Conservation (phyloP, 768 basidiomycete species). For the Symmetrospora coprosmae region DNA sequence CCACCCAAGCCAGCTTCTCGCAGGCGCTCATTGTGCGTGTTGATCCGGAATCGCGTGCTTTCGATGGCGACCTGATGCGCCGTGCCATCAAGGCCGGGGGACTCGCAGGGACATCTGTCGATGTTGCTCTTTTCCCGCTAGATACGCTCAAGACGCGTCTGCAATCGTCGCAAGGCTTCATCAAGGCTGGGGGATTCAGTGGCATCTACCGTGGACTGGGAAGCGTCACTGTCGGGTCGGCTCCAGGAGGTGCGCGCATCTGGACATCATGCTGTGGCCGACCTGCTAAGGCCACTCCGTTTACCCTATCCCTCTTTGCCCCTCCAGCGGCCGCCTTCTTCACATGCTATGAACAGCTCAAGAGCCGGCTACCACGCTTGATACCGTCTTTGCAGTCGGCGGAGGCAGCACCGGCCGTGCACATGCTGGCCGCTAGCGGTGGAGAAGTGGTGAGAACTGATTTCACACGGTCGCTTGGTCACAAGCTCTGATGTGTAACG, state of each 20-base stretch:
- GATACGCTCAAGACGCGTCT: slow-evolving; percentile 94
- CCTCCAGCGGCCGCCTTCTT: slow-evolving; percentile 80
- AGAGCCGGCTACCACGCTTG: slow-evolving; percentile 53
- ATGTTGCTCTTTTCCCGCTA: slow-evolving; percentile 89
- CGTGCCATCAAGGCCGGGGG: slow-evolving; percentile 49
- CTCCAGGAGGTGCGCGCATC: slow-evolving; percentile 63
- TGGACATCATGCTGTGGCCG: neutral
- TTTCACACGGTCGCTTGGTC: no score
- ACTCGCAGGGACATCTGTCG: slow-evolving; percentile 79
- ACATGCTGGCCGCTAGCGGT: slow-evolving; percentile 45
- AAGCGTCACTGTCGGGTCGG: slow-evolving; percentile 84
- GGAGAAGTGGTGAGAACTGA: slow-evolving; percentile 45
- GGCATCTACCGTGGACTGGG: slow-evolving; percentile 89
- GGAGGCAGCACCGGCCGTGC: slow-evolving; percentile 45
- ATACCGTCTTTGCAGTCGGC: slow-evolving; percentile 43
- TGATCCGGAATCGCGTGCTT: neutral
- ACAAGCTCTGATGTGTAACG: neutral
- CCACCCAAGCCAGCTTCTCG: neutral
- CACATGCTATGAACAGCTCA: slow-evolving; percentile 79
- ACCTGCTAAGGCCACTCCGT: no score
- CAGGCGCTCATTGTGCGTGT: slow-evolving; percentile 7
- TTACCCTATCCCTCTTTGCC: neutral
- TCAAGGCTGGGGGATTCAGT: slow-evolving; percentile 66
- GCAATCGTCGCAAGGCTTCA: slow-evolving; percentile 75
- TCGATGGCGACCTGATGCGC: neutral